Evolutionary conservation across 2,329 filamentous ascomycete species (phyloP), one percentile per base, ranked within the genome.

Genomic region (Aurifilum marmelostoma): DNA sequence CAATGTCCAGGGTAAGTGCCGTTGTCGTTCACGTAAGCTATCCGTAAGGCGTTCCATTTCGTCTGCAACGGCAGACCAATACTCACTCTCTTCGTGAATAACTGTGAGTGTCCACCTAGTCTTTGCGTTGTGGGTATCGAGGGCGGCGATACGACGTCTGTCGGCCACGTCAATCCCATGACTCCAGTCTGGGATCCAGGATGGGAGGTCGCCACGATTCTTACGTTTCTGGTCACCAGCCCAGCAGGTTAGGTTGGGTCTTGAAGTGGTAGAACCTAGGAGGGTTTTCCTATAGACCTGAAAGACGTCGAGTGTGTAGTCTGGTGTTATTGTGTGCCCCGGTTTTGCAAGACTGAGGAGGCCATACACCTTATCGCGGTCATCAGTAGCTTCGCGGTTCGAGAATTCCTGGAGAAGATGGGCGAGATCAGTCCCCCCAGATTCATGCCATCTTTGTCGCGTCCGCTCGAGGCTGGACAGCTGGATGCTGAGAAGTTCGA

Each of bases 161-260:
- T 67, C 67, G 14, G 50, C 64, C 5, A 7, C 21, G 24, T 64
- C 64, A 6, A 67, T 18, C 21, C 47, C 52, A 14, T 59, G 63
- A 6, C 64, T 67, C 68, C 64, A 67, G 27, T 69, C 68, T 12
- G 65, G 68, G 16, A 69, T 29, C 68, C 68, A 67, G 1, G 68
- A 67, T 7, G 68, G 68, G 21, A 69, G 60, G 4, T 39, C 60
- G 16, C 8, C 11, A 5, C 58, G 61, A 34, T 52, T 60, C 11
- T 69, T 69, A 18, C 68, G 68, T 16, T 61, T 63, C 39, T 69
- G 65, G 32, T 67, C 68, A 1, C 68, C 68, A 1, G 8, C 8
- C 64, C 68, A 69, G 32, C 68, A 69, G 14, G 47, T 32, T 24
- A 67, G 24, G 0, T 47, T n/a, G 1, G 39, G 14, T 2, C 32